Percentiles rank a stretch among this genome's conserved stretches.
These are phyloP conservation scores for Aureobasidium lini DNA, from an alignment of 2,329 filamentous ascomycete genomes.

Conservation along the genomic window DNA sequence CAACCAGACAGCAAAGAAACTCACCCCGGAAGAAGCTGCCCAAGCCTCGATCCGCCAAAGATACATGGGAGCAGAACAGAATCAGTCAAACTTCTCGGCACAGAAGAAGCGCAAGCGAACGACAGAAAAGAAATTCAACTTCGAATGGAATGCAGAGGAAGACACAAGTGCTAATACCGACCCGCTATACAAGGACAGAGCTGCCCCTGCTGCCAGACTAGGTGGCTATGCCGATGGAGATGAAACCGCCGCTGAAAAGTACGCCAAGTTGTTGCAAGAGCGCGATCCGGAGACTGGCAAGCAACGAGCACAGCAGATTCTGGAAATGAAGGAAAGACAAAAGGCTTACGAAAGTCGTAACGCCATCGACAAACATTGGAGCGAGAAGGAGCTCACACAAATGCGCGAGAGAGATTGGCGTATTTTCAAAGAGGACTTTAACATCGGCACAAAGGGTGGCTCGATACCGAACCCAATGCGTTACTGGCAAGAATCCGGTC, in stretches of 20 bases:
- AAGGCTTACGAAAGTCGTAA: constrained; percentile 65
- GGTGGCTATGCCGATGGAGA: constrained; percentile 60
- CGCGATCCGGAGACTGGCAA: constrained; percentile 69
- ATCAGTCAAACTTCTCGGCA: constrained; percentile 81
- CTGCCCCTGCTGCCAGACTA: constrained; percentile 57
- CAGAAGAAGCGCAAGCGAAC: constrained; percentile 93
- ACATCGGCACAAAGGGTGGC: constrained; percentile 89
- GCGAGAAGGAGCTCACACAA: constrained; percentile 80
- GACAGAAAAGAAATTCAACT: constrained; percentile 96
- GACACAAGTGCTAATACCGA: constrained; percentile 84
- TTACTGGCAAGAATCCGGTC: constrained; percentile 75
- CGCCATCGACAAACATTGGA: constrained; percentile 88
- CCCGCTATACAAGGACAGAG: constrained; percentile 64
- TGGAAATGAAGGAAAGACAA: constrained; percentile 76
- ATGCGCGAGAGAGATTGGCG: constrained; percentile 99
- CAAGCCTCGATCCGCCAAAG: constrained; percentile 66
- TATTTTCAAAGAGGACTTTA: constrained; percentile 99
- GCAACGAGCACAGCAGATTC: constrained; percentile 66
- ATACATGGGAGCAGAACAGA: constrained; percentile 88
- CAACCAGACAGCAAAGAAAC: constrained; percentile 35
- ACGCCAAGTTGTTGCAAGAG: constrained; percentile 63
- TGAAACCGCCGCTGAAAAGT: constrained; percentile 41
- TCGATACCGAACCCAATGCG: constrained; percentile 94
- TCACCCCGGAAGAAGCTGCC: constrained; percentile 54
- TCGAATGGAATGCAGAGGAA: constrained; percentile 93